Conservation (phyloP, 2,329 filamentous ascomycete genomes). For the Stagonosporopsis chrysanthemi region DNA sequence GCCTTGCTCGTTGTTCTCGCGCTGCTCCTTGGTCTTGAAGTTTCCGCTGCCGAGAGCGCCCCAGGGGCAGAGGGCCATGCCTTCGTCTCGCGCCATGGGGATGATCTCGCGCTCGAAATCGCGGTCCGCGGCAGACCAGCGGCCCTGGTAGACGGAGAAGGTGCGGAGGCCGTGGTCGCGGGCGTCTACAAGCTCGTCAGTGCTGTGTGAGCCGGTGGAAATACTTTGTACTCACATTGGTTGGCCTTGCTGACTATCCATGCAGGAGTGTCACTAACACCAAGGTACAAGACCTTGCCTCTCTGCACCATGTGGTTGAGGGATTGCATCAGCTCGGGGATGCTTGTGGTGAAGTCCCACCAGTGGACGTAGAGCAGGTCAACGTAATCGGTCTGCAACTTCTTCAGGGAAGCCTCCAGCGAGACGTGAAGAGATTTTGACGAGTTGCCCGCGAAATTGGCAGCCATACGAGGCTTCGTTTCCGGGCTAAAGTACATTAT, state of each 20-base stretch:
- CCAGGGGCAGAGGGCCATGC: slow-evolving; percentile 68
- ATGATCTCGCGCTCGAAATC: slow-evolving; percentile 76
- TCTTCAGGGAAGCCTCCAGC: slow-evolving; percentile 51
- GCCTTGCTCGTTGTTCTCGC: slow-evolving; percentile 49
- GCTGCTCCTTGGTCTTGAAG: slow-evolving; percentile 50
- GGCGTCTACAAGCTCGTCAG: slow-evolving; percentile 57
- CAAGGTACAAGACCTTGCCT: slow-evolving; percentile 52
- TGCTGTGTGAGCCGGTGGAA: not conserved
- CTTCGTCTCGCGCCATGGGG: slow-evolving; percentile 69
- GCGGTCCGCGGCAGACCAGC: slow-evolving; percentile 66
- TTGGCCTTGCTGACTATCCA: slow-evolving; percentile 58
- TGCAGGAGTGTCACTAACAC: slow-evolving; percentile 49
- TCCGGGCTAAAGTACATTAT: slow-evolving; percentile 36
- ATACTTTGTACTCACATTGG: slow-evolving; percentile 42
- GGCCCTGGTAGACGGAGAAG: slow-evolving; percentile 69
- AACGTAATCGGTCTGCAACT: slow-evolving; percentile 52
- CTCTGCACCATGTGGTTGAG: slow-evolving; percentile 45
- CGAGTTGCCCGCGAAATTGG: slow-evolving; percentile 55
- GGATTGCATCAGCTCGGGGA: slow-evolving; percentile 50
- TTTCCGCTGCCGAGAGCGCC: slow-evolving; percentile 60
- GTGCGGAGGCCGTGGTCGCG: slow-evolving; percentile 49
- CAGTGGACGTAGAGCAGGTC: slow-evolving; percentile 52
- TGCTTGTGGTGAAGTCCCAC: slow-evolving; percentile 51
- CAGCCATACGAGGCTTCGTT: slow-evolving; percentile 35
- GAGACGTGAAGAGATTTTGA: slow-evolving; percentile 50